Percentiles rank a stretch among this genome's conserved stretches.
These are phyloP conservation scores for Glaciozyma antarctica DNA, from an alignment of 768 basidiomycete species.

Conservation along the genomic window DNA sequence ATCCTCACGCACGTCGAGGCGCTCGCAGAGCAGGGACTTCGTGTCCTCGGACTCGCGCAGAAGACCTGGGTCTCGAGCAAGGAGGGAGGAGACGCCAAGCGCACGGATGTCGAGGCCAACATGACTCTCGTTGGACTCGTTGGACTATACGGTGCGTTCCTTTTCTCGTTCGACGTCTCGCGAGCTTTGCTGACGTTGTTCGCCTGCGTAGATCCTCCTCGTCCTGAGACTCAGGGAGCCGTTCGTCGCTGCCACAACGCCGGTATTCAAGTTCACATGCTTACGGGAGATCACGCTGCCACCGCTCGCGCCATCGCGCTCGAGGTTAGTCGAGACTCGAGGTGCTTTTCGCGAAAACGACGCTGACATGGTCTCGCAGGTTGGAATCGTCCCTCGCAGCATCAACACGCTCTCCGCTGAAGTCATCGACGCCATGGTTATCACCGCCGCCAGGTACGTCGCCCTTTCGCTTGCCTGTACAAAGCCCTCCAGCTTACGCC, in stretches of 20 bases:
- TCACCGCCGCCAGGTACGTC: constrained; percentile 24
- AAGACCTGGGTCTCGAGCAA: constrained; percentile 39
- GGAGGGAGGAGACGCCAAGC: constrained; percentile 37
- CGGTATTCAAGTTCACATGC: constrained; percentile 50
- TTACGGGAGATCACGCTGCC: constrained; percentile 50
- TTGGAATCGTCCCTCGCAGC: constrained; percentile 29
- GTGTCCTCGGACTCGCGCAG: constrained; percentile 40
- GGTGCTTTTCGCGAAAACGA: too few species aligned
- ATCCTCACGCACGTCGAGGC: constrained; percentile 37
- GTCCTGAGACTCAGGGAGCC: constrained; percentile 49
- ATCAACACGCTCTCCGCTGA: constrained; percentile 21
- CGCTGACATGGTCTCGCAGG: neutral
- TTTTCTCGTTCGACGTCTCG: neutral
- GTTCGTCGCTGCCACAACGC: constrained; percentile 49
- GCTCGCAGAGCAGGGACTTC: constrained; percentile 42
- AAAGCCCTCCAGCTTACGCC: neutral
- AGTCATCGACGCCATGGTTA: constrained; percentile 22
- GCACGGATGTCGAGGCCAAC: constrained; percentile 47
- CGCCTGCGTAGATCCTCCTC: constrained; percentile 44
- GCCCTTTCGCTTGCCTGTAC: neutral
- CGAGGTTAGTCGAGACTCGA: constrained; percentile 42
- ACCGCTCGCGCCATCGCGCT: constrained; percentile 57
- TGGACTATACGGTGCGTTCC: constrained; percentile 44
- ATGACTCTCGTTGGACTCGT: constrained; percentile 50
- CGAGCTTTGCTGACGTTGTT: neutral